Percentiles rank a stretch among this genome's conserved stretches.
phyloP scores from a whole-genome alignment of 139 green algal species.

The Micractinium sp. region DNA sequence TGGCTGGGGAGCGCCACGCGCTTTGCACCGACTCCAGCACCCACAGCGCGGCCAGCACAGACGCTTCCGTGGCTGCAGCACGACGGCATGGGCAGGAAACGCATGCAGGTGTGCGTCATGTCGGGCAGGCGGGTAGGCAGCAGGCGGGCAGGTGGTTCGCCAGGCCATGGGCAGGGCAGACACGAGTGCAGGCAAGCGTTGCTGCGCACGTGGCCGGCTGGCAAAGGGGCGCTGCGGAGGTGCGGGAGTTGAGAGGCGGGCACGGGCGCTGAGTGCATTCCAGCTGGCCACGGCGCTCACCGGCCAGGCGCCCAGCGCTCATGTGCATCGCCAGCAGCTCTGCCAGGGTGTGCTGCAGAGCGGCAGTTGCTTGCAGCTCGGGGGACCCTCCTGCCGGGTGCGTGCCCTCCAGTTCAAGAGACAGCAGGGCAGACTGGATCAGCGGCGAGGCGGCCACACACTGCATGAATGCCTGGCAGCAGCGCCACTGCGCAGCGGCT shows the following conservation, averaged over 20 bases:
- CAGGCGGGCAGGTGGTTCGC: too few relatives aligned
- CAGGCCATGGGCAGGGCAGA: too few relatives aligned
- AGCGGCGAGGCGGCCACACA: conserved; percentile 10
- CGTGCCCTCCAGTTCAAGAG: conserved; percentile 14
- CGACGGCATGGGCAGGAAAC: too few relatives aligned
- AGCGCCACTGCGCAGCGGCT: conserved; percentile 11
- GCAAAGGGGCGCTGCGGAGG: not conserved
- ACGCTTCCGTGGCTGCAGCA: conserved; percentile 25
- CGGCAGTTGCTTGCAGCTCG: not conserved
- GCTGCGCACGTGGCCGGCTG: too few relatives aligned
- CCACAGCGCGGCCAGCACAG: conserved; percentile 35
- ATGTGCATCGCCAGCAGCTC: conserved; percentile 27
- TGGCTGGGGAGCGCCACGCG: conserved; percentile 10
- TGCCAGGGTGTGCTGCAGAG: conserved; percentile 18
- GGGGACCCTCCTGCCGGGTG: not conserved
- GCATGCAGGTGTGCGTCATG: too few relatives aligned
- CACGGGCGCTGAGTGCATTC: too few relatives aligned
- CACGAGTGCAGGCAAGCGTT: not conserved
- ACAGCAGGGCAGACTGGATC: conserved; percentile 16
- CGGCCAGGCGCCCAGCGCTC: not conserved
- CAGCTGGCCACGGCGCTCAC: not conserved
- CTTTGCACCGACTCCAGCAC: conserved; percentile 6
- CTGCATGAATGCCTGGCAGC: conserved; percentile 15
- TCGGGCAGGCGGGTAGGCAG: too few relatives aligned
- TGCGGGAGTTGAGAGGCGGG: too few relatives aligned